These are phyloP conservation scores for Cercospora sp. DNA, from an alignment of 2,329 filamentous ascomycete species.

Conservation along the genomic window DNA sequence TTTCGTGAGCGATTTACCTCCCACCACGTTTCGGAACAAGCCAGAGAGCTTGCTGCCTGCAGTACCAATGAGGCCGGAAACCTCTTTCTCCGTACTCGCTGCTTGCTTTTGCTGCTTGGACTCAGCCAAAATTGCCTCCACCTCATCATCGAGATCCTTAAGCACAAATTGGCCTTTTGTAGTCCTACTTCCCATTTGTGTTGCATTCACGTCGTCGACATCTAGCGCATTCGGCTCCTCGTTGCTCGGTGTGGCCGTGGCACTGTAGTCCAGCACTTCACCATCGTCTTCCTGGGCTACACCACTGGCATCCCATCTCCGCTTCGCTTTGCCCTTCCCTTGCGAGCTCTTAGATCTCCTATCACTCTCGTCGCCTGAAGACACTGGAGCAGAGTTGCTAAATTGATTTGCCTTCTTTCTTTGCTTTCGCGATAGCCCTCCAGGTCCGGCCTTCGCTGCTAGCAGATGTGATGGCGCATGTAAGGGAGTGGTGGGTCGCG, in stretches of 20 bases:
- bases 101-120: constrained; percentile 66
- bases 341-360: constrained; percentile 53
- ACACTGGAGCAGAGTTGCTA: constrained; percentile 60
- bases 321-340: constrained; percentile 73
- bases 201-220: constrained; percentile 73
- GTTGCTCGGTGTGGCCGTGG: constrained; percentile 53
- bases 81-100: constrained; percentile 53
- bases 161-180: constrained; percentile 90
- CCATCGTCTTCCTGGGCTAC: constrained; percentile 76
- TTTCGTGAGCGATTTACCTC: constrained; percentile 87
- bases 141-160: constrained; percentile 89
- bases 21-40: constrained; percentile 91
- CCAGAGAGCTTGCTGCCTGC: constrained; percentile 81
- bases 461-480: constrained; percentile 61
- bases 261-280: constrained; percentile 87
- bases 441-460: constrained; percentile 72
- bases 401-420: constrained; percentile 62
- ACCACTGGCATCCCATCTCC: constrained; percentile 91
- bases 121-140: constrained; percentile 81
- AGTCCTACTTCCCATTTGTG: constrained; percentile 81
- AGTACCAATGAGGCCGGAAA: constrained; percentile 70
- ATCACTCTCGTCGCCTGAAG: constrained; percentile 79
- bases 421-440: constrained; percentile 77
- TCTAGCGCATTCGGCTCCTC: constrained; percentile 54
- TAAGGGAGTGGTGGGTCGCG: constrained; percentile 75